These are phyloP conservation scores for Lactifluus rugatus DNA, from an alignment of 768 basidiomycete genomes.

Conservation along the genomic window DNA sequence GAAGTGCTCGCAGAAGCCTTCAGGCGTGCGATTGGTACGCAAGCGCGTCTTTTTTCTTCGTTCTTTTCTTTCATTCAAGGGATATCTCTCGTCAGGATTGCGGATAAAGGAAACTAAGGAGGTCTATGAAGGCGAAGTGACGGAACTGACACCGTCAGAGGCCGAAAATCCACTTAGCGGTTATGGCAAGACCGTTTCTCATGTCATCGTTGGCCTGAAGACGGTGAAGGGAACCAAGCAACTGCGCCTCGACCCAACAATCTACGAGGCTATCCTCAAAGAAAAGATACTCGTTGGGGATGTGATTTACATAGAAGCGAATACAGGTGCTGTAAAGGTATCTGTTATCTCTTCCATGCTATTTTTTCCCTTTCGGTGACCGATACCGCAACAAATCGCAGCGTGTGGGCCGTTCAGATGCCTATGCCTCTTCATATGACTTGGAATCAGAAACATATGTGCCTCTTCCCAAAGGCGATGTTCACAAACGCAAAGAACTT, in stretches of 20 bases:
- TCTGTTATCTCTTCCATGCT: constrained; percentile 15
- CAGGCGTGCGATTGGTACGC: constrained; percentile 87
- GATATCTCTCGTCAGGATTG: constrained; percentile 48
- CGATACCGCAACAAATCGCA: constrained; percentile 25
- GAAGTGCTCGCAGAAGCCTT: constrained; percentile 95
- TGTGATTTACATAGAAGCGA: constrained; percentile 90
- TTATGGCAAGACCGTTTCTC: constrained; percentile 98
- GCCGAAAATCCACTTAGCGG: constrained; percentile 95
- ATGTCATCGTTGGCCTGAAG: constrained; percentile 93
- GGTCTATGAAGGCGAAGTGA: constrained; percentile 97
- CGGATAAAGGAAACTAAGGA: constrained; percentile 99
- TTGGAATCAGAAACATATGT: constrained; percentile 98
- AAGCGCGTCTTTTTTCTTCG: neutral
- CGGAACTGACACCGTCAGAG: constrained; percentile 92
- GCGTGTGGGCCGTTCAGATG: constrained; percentile 94
- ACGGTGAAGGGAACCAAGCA: constrained; percentile 84
- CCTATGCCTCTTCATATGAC: constrained; percentile 95
- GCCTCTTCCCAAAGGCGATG: constrained; percentile 91
- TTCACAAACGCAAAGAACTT: constrained; percentile 91
- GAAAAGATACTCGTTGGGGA: constrained; percentile 96
- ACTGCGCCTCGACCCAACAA: constrained; percentile 84
- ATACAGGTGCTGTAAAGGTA: constrained; percentile 93
- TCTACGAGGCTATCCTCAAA: constrained; percentile 96
- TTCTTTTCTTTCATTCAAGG: neutral
- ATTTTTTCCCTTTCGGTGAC: neutral